A percentile compares a stretch with the other conserved stretches of the same genome.
phyloP scores from a whole-genome alignment of 2,329 filamentous ascomycete species.

The Myriosclerotinia curreyana region DNA sequence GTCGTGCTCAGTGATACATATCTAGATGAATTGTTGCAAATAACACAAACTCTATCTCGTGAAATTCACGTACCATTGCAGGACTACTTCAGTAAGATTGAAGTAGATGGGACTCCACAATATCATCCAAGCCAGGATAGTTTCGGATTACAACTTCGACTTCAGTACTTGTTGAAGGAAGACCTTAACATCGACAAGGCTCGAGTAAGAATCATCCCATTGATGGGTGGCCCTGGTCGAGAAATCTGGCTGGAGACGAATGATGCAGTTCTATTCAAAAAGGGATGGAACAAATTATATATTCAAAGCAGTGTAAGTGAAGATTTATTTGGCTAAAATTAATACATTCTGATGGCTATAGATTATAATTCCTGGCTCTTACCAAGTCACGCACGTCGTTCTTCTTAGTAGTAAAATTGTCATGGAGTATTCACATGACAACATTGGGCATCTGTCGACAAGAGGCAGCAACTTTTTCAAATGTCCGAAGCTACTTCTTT shows the following conservation, averaged over 20 bases:
- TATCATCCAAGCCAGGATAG: conserved; percentile 73
- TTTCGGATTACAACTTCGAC: conserved; percentile 65
- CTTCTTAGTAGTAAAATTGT: conserved; percentile 61
- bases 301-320: conserved; percentile 47
- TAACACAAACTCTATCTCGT: conserved; percentile 45
- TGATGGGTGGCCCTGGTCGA: conserved; percentile 53
- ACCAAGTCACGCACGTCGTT: conserved; percentile 69
- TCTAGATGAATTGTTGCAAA: conserved; percentile 37
- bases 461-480: conserved; percentile 48
- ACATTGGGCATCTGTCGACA: conserved; percentile 32
- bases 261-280: conserved; percentile 45
- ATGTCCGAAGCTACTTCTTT: conserved; percentile 65
- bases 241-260: conserved; percentile 62
- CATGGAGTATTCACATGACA: conserved; percentile 62
- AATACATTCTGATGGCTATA: conserved; percentile 41
- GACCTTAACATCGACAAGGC: conserved; percentile 63
- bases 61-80: conserved; percentile 66
- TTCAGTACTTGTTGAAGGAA: conserved; percentile 71
- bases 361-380: conserved; percentile 68
- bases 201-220: conserved; percentile 60
- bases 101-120: conserved; percentile 63
- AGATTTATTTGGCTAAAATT: neutral
- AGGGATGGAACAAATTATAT: conserved; percentile 46
- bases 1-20: conserved; percentile 32
- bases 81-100: conserved; percentile 69